Conservation (phyloP, 129 eudicot species). For the Artemisia argyi region DNA sequence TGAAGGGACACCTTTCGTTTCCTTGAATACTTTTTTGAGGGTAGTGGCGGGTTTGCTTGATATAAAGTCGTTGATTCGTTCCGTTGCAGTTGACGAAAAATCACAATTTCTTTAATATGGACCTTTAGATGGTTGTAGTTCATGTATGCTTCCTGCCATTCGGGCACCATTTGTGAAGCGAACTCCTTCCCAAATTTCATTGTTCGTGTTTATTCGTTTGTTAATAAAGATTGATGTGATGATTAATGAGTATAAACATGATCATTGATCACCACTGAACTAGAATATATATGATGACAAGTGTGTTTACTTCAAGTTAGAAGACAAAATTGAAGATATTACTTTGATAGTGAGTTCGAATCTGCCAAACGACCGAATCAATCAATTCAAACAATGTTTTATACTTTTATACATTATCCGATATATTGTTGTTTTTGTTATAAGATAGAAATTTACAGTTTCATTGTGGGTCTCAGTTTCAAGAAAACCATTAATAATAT, state of each 20-base stretch:
- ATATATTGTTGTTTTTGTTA: too few species aligned
- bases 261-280: background rate
- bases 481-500: too few species aligned
- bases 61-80: slow-evolving; percentile 6
- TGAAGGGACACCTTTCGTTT: slow-evolving; percentile 35
- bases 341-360: background rate
- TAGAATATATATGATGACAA: background rate
- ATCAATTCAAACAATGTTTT: background rate
- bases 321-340: slow-evolving; percentile 28
- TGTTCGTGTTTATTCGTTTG: background rate
- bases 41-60: slow-evolving; percentile 15
- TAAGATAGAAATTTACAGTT: too few species aligned
- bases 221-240: background rate
- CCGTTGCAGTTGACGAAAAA: slow-evolving; percentile 3
- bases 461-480: too few species aligned
- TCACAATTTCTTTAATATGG: slow-evolving; percentile 40
- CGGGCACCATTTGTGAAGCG: slow-evolving; percentile 69
- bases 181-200: slow-evolving; percentile 65
- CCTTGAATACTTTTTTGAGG: slow-evolving; percentile 9
- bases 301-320: background rate
- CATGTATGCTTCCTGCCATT: slow-evolving; percentile 66
- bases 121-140: slow-evolving; percentile 45
- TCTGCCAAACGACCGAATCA: slow-evolving; percentile 11
- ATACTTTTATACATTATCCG: slow-evolving; percentile 3
- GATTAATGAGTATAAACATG: slow-evolving; percentile 7